Percentiles rank a stretch among this genome's conserved stretches.
Conservation (phyloP, 2,329 filamentous ascomycete genomes). For the Eurotiales sp. region DNA sequence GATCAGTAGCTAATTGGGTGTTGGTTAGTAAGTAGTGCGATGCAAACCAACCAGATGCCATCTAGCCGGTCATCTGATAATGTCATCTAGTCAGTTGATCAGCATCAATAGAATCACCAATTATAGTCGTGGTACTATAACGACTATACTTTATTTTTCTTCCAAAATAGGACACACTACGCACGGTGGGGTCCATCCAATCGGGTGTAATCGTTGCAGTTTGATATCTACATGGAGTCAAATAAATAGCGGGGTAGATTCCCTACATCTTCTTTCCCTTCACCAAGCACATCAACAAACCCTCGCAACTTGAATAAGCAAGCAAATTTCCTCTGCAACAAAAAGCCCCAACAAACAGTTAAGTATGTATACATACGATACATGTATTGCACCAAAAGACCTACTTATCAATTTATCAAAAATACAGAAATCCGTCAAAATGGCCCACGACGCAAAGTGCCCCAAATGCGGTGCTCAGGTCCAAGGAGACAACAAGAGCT, state of each 20-base stretch:
- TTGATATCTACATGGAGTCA: not conserved
- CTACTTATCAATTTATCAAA: not conserved
- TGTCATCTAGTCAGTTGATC: too few relatives aligned
- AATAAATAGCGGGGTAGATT: not conserved
- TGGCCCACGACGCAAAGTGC: slow-evolving; percentile 22
- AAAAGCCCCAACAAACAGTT: not conserved
- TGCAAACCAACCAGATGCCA: too few relatives aligned
- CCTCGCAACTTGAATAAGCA: too few relatives aligned
- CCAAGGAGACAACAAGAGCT: slow-evolving; percentile 26
- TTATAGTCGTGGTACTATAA: too few relatives aligned
- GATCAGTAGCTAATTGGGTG: too few relatives aligned
- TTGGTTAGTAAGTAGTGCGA: too few relatives aligned
- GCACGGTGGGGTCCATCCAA: slow-evolving; percentile 7
- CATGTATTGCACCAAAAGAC: not conserved
- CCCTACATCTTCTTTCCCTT: not conserved
- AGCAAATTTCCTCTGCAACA: not conserved
- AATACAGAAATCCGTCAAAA: not conserved
- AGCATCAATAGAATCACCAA: too few relatives aligned
- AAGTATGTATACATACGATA: not conserved
- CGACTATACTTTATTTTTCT: too few relatives aligned
- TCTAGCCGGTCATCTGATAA: too few relatives aligned
- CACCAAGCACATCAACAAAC: not conserved
- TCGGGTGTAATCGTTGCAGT: slow-evolving; percentile 1
- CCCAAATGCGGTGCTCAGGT: slow-evolving; percentile 26
- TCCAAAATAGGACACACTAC: too few relatives aligned